Conservation (phyloP, 1,284 basidiomycete species). For the Sporisorium reilianum region DNA sequence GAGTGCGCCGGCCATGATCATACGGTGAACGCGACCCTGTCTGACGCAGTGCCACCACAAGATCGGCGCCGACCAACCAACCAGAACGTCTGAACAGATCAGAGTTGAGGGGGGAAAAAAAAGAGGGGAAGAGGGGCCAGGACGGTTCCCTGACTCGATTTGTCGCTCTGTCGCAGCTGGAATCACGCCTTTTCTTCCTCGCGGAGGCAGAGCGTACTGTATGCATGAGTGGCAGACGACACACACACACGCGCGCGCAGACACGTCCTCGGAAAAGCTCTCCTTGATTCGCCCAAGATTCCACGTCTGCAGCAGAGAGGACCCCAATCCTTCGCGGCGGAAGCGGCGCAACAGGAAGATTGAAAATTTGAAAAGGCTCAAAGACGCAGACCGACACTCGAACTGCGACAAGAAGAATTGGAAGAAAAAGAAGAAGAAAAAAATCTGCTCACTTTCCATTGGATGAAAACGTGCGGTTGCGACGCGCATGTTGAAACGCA, state of each 20-base stretch:
- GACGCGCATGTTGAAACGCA: conserved; percentile 2
- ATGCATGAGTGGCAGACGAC: conserved; percentile 32
- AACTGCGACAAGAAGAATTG: not conserved
- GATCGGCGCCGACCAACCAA: conserved; percentile 5
- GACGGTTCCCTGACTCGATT: conserved; percentile 6
- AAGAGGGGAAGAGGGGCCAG: not conserved
- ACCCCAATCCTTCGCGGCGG: not conserved
- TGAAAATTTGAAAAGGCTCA: not conserved
- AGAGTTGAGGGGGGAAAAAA: not conserved
- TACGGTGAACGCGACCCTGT: not conserved
- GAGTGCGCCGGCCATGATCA: not conserved
- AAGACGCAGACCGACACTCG: not conserved
- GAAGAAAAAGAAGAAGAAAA: conserved; percentile 17
- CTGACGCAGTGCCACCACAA: not conserved
- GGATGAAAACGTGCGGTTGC: conserved; percentile 28
- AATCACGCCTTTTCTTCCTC: conserved; percentile 21
- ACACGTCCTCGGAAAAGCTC: conserved; percentile 5
- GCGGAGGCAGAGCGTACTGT: not conserved
- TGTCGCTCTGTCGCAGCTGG: not conserved
- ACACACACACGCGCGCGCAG: conserved; percentile 11
- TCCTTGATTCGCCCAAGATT: conserved; percentile 18
- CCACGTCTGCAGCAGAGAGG: conserved; percentile 12
- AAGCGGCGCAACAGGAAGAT: conserved; percentile 7
- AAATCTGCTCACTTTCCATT: conserved; percentile 36
- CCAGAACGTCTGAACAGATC: conserved; percentile 14